These are phyloP conservation scores for Nyctanthes arbortristis DNA, from an alignment of 257 asterid genomes.

Conservation along the genomic window DNA sequence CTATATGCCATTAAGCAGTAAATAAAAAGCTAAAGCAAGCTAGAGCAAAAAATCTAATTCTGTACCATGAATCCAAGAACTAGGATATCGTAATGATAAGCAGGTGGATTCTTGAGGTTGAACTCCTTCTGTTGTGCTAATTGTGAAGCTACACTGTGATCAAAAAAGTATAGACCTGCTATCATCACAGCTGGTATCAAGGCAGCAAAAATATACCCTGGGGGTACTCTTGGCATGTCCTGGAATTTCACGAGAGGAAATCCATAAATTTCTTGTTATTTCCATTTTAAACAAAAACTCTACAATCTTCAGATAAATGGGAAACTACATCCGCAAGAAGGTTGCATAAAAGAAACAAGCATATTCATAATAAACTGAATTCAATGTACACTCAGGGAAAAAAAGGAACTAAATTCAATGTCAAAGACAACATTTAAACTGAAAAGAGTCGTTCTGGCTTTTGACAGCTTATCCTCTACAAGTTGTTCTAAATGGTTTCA, in stretches of 20 bases:
- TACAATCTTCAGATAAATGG: background rate
- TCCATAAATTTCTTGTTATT: background rate
- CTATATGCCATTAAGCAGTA: background rate
- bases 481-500: background rate
- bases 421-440: background rate
- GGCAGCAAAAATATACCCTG: conserved; percentile 69
- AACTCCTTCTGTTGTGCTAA: conserved; percentile 88
- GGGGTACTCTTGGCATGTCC: conserved; percentile 85
- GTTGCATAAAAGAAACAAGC: background rate
- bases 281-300: background rate
- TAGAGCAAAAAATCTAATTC: background rate
- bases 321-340: background rate
- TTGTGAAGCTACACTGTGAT: conserved; percentile 92
- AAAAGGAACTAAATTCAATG: background rate
- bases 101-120: conserved; percentile 83
- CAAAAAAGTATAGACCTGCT: conserved; percentile 86
- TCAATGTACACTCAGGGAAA: too few species aligned
- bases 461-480: background rate
- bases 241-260: conserved; percentile 37
- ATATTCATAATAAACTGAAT: background rate
- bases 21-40: background rate
- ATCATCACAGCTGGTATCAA: conserved; percentile 81
- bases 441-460: background rate
- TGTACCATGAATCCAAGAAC: conserved; percentile 80
- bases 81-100: conserved; percentile 79